phyloP scores from a whole-genome alignment of 441 rosid species.

The Gossypium aridum region DNA sequence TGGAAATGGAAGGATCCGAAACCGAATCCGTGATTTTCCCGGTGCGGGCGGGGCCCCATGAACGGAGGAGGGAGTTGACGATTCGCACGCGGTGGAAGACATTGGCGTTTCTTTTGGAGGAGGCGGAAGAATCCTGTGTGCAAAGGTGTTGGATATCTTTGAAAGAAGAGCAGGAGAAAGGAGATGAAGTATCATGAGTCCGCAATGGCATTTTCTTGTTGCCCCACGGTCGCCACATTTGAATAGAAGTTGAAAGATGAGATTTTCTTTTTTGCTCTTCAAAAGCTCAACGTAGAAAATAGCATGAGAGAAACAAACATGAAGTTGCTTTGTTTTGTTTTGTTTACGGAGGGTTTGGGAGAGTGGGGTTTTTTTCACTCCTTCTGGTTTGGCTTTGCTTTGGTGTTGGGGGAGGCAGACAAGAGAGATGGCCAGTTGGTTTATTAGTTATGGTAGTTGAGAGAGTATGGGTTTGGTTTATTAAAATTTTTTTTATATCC shows the following conservation, averaged over 20 bases:
- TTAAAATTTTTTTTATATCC: no score
- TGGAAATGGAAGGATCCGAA: slow-evolving; percentile 13
- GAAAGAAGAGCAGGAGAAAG: slow-evolving; percentile 41
- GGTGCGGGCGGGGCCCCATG: slow-evolving; percentile 24
- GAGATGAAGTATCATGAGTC: slow-evolving; percentile 31
- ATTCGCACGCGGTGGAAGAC: slow-evolving; percentile 41
- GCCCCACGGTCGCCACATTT: slow-evolving; percentile 73
- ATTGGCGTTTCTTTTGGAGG: slow-evolving; percentile 18
- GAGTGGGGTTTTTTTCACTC: no score
- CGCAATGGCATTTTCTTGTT: slow-evolving; percentile 34
- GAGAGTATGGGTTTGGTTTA: no score
- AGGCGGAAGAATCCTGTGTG: slow-evolving; percentile 24
- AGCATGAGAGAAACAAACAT: not conserved
- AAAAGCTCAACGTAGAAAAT: not conserved
- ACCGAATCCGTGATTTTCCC: not conserved
- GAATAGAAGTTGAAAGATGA: slow-evolving; percentile 17
- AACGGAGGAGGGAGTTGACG: slow-evolving; percentile 29
- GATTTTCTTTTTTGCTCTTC: not conserved
- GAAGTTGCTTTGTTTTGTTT: no score
- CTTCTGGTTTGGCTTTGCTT: no score
- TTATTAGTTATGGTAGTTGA: no score
- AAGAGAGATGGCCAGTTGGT: no score
- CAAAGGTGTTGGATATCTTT: slow-evolving; percentile 51
- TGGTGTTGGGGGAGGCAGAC: no score
- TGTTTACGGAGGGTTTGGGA: not conserved